Base-by-base conservation (phyloP, 1,284 basidiomycete species). In the Trametes hirsuta region DNA sequence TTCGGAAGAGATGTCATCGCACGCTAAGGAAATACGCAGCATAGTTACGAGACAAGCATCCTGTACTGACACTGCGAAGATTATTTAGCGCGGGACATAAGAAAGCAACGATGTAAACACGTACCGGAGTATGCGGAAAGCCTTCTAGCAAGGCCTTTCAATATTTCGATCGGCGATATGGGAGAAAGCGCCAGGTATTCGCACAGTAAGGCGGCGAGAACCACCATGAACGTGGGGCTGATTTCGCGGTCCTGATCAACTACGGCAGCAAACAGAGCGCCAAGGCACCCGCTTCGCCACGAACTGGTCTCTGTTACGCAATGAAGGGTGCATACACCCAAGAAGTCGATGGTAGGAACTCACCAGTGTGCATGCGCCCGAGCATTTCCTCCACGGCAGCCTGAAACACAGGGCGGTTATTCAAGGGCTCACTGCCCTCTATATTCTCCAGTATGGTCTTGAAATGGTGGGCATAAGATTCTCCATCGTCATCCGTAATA, bases 21-120 rank as follows among this genome's bases (percentile, higher is more conserved):
- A 87, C 18, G 86, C 81, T 8, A 81, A 82, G 47, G 80, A 76
- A 46, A 91, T 68, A 53, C 88, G 80, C 42, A 90, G 72, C 85
- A 92, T 88, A 3, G 85, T 79, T 37, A 92, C 70, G 34, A 93
- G 71, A 62, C 83, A 84, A 6, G 84, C 84, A 59, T 93, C 90
- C 69, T 90, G 87, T 10, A 92, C 81, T 22, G 84, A 77, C 36
- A 81, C 90, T 92, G 62, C 36, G 18, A 42, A 24, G 0, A 9
- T 58, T 11, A 54, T 21, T 34, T 4, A 36, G 36, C 58, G 40
- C 62, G 42, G 34, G 41, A 24, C 11, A 6, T n/a, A 18, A 12
- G 21, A 18, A 45, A 34, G 49, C 15, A 22, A 18, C 41, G 47
- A 8, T 8, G 8, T 8, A 30, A 49, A 11, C 30, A 60, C 85